Evolutionary conservation across 1,139 yeast species (phyloP).

Genomic region (Debaryomyces singareniensis): DNA sequence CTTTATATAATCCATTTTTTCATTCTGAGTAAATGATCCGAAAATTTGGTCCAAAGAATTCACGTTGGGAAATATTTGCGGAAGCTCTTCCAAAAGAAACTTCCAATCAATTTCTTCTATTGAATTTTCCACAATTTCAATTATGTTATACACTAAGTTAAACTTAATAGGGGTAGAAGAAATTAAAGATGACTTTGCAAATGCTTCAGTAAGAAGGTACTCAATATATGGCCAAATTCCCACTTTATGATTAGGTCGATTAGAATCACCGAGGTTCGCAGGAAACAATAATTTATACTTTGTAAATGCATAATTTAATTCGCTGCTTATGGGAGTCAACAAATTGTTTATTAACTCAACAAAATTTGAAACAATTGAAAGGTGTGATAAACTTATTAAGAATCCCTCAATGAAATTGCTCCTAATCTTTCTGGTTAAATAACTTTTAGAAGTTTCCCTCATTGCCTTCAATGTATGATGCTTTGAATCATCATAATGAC

Average conservation of each 20-base stretch:
- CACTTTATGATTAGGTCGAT: constrained; percentile 41
- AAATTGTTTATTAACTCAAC: constrained; percentile 40
- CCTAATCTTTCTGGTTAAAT: constrained; percentile 19
- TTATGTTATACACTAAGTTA: constrained; percentile 47
- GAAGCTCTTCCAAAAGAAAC: constrained; percentile 41
- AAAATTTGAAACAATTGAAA: constrained; percentile 60
- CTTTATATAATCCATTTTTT: constrained; percentile 20
- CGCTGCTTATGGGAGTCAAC: constrained; percentile 17
- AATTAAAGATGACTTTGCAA: constrained; percentile 37
- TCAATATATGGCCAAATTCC: constrained; percentile 84
- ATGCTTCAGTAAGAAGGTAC: constrained; percentile 59
- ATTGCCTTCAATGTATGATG: constrained; percentile 3
- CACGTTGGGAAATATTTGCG: constrained; percentile 19
- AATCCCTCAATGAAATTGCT: constrained; percentile 30
- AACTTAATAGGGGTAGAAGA: constrained; percentile 28
- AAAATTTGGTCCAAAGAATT: constrained; percentile 48
- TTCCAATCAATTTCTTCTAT: constrained; percentile 60
- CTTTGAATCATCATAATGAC: background rate
- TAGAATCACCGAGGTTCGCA: constrained; percentile 51
- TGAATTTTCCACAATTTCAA: constrained; percentile 48
- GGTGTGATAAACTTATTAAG: constrained; percentile 26
- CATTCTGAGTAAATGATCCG: constrained; percentile 16
- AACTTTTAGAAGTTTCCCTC: constrained; percentile 11
- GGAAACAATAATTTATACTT: constrained; percentile 53
- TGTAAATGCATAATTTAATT: constrained; percentile 24